Base-by-base conservation (phyloP, 306 rosid species). In the Trifolium pratense region DNA sequence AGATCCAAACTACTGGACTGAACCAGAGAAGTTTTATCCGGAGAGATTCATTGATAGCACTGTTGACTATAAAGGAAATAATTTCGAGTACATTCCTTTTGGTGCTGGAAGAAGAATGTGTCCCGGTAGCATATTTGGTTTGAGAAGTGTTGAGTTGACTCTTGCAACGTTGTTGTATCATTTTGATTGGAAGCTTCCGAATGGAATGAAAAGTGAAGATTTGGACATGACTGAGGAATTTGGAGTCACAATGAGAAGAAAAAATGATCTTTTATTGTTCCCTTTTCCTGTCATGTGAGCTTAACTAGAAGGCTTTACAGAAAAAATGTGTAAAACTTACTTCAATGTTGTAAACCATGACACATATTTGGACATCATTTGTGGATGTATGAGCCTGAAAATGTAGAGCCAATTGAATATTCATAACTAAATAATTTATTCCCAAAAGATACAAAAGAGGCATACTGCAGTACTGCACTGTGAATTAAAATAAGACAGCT, bases 1-100 rank as follows among this genome's bases (percentile, higher is more conserved):
- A 70, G 81, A 86, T 62, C 69, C 87, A 29, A 31, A 71, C 15
- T 49, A 70, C 3, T 81, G 84, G 78, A 58, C 10, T 9, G 75
- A 76, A 25, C 59, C 81, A 23, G 68, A 55, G 23, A 64, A 39
- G 59, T 78, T 78, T 65, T 76, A 68, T 31, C 82, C 82, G 0
- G 82, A 78, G 21, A 72, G 82, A 17, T 72, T 79, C 63, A n/a
- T 52, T 14, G 73, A 52, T 26, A 52, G 39, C 23, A 17, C 60
- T 14, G 9, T 63, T 63, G 82, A 78, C 11, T 79, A 65, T 43
- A 79, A 56, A 34, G 37, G 37, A 34, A 34, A 34, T 34, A 34
- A 34, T 34, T 34, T 34, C 8, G 37, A 34, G 37, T 34, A 34
- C 9, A 34, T 34, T 34, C 37, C 37, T 34, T 34, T 34, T 34